A percentile compares a stretch with the other conserved stretches of the same genome.
phyloP scores from a whole-genome alignment of 2,329 filamentous ascomycete species.

The Alternaria infectoria region DNA sequence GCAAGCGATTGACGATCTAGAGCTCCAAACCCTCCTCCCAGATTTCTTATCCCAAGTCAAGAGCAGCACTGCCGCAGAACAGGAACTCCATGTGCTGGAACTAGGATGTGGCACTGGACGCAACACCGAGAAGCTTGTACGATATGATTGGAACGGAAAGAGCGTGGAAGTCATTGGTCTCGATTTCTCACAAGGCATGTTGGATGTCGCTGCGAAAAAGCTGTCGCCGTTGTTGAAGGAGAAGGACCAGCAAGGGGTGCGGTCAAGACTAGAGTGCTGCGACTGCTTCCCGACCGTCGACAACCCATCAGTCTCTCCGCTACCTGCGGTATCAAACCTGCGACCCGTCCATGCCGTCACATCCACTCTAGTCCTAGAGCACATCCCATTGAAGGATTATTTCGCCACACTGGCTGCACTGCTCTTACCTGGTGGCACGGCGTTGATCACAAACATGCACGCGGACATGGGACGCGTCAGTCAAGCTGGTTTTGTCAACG shows the following conservation, averaged over 20 bases:
- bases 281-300: conserved; percentile 39
- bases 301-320: conserved; percentile 25
- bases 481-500: conserved; percentile 68
- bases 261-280: conserved; percentile 28
- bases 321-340: conserved; percentile 17
- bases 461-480: conserved; percentile 65
- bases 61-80: neutral
- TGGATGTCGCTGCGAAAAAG: conserved; percentile 57
- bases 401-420: conserved; percentile 58
- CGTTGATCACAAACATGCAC: conserved; percentile 74
- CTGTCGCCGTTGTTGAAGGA: conserved; percentile 22
- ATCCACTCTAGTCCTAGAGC: conserved; percentile 69
- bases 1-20: conserved; percentile 66
- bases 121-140: conserved; percentile 63
- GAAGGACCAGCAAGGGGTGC: neutral
- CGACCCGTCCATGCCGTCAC: conserved; percentile 56
- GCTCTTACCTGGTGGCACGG: conserved; percentile 53
- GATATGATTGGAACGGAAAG: conserved; percentile 32
- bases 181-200: conserved; percentile 65
- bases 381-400: conserved; percentile 60
- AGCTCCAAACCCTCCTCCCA: conserved; percentile 61
- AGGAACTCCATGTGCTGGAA: conserved; percentile 58
- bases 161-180: conserved; percentile 57
- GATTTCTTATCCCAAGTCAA: conserved; percentile 50
- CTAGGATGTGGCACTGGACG: conserved; percentile 70